Evolutionary conservation across 1,284 basidiomycete genomes (phyloP).

Genomic region (Ustilago nuda): DNA sequence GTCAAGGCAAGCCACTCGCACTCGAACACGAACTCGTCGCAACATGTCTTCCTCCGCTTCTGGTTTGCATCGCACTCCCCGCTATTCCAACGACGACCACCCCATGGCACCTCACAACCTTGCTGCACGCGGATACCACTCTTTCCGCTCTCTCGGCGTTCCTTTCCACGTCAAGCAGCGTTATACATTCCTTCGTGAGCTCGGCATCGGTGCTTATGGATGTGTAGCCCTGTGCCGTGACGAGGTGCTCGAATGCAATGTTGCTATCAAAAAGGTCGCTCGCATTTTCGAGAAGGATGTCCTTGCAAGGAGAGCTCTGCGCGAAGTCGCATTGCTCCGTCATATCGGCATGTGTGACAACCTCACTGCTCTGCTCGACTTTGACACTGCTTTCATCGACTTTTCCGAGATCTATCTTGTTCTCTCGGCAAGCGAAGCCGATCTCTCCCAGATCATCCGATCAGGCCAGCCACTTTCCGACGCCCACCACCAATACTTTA

Average conservation of each 20-base stretch:
- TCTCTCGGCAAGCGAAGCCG: conserved; percentile 65
- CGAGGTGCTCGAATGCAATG: conserved; percentile 59
- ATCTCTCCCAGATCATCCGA: conserved; percentile 67
- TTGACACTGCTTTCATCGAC: conserved; percentile 68
- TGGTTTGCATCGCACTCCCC: conserved; percentile 34
- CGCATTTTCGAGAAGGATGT: conserved; percentile 67
- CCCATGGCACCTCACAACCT: conserved; percentile 65
- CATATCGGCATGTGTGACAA: conserved; percentile 64
- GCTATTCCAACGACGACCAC: conserved; percentile 62
- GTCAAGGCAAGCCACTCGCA: conserved; percentile 50
- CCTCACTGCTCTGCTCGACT: conserved; percentile 64
- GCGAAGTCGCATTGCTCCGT: conserved; percentile 63
- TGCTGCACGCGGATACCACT: conserved; percentile 62
- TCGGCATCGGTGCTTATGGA: conserved; percentile 68
- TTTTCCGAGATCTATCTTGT: conserved; percentile 68
- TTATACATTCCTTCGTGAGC: conserved; percentile 65
- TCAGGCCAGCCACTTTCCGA: conserved; percentile 65
- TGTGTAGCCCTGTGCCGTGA: conserved; percentile 67
- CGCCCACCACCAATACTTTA: conserved; percentile 67
- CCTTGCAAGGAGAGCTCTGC: conserved; percentile 62
- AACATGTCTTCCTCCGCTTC: conserved; percentile 47
- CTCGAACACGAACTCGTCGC: conserved; percentile 54
- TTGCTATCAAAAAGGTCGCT: conserved; percentile 68
- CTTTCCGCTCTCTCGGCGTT: conserved; percentile 64
- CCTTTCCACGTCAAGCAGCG: conserved; percentile 67